These are phyloP conservation scores for Trametes sanguinea DNA, from an alignment of 768 basidiomycete genomes.

Conservation along the genomic window DNA sequence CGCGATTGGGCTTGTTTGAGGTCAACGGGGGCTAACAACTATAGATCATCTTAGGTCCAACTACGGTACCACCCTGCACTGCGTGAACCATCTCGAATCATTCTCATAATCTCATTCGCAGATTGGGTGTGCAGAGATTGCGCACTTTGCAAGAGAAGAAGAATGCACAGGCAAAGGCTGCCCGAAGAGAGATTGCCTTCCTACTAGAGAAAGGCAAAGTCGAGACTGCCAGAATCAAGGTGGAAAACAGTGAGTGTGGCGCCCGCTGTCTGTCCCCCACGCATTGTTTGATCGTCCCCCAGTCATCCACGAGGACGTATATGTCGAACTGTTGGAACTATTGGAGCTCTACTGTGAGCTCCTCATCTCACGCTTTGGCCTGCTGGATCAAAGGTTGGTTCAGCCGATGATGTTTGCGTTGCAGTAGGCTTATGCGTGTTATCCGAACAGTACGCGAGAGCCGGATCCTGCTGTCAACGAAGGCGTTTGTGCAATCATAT, in stretches of 20 bases:
- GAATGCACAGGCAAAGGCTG: constrained; percentile 73
- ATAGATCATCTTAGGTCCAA: constrained; percentile 41
- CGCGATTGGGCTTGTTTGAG: neutral
- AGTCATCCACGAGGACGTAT: constrained; percentile 86
- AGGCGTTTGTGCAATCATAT: constrained; percentile 84
- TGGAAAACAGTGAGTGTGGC: constrained; percentile 69
- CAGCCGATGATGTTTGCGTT: neutral
- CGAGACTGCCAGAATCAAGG: constrained; percentile 84
- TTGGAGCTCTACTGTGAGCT: constrained; percentile 94
- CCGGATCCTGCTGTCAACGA: constrained; percentile 88
- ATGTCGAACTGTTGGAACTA: constrained; percentile 86
- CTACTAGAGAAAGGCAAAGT: constrained; percentile 77
- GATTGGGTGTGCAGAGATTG: constrained; percentile 82
- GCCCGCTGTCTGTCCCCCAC: constrained; percentile 6
- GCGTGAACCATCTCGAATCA: constrained; percentile 34
- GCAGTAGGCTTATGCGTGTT: neutral
- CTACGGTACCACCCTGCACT: constrained; percentile 40
- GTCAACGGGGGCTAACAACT: neutral
- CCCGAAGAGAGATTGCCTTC: constrained; percentile 79
- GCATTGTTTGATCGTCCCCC: constrained; percentile 4
- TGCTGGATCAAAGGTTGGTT: constrained; percentile 85
- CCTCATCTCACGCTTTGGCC: constrained; percentile 87
- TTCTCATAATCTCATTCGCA: constrained; percentile 34
- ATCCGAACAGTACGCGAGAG: constrained; percentile 58
- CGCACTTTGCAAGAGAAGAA: constrained; percentile 92